phyloP scores from a whole-genome alignment of 768 basidiomycete species.

The Gymnopilus junonius region DNA sequence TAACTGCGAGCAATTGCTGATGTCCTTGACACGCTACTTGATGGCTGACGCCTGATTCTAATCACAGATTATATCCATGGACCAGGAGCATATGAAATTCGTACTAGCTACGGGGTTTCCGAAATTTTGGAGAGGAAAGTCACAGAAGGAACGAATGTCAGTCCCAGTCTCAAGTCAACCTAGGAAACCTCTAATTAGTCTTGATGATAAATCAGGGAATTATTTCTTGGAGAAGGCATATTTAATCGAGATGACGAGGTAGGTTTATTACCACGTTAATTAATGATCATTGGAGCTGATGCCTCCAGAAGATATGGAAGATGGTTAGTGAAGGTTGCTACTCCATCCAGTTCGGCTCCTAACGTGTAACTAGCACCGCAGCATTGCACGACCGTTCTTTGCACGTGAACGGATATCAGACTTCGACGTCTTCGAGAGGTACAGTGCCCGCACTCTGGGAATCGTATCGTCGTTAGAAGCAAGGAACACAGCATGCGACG shows the following conservation, averaged over 20 bases:
- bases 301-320: constrained; percentile 58
- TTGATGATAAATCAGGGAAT: constrained; percentile 40
- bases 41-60: constrained; percentile 12
- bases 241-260: constrained; percentile 80
- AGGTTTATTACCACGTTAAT: constrained; percentile 21
- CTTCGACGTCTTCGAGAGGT: constrained; percentile 67
- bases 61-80: constrained; percentile 72
- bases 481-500: constrained; percentile 53
- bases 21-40: background rate
- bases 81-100: constrained; percentile 69
- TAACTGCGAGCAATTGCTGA: background rate
- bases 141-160: constrained; percentile 70
- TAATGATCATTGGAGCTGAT: background rate
- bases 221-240: constrained; percentile 75
- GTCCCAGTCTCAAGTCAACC: constrained; percentile 23
- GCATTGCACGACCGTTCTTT: constrained; percentile 74
- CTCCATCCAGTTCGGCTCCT: background rate
- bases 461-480: constrained; percentile 48
- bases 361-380: constrained; percentile 53
- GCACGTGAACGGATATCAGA: constrained; percentile 73
- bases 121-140: constrained; percentile 67
- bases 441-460: constrained; percentile 50
- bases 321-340: constrained; percentile 44
- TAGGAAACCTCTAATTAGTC: background rate
- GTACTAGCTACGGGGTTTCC: constrained; percentile 68